A percentile compares a stretch with the other conserved stretches of the same genome.
These are phyloP conservation scores for Chalciporus sp. DNA, from an alignment of 1,284 basidiomycete species.

Conservation along the genomic window DNA sequence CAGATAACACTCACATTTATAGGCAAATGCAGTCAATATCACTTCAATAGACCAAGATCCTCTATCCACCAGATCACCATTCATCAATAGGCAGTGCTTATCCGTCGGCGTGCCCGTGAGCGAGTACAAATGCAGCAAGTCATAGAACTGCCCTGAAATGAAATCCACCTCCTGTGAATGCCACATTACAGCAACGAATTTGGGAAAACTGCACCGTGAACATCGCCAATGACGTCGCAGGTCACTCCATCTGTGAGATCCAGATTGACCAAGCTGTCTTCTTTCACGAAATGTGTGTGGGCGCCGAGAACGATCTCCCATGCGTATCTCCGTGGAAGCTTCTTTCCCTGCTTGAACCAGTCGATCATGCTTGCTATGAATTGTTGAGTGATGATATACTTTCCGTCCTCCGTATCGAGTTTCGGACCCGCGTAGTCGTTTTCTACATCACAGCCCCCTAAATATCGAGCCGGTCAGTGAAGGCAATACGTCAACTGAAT, in stretches of 20 bases:
- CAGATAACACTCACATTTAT: constrained; percentile 73
- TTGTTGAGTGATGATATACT: constrained; percentile 71
- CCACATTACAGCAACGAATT: neutral
- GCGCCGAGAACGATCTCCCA: constrained; percentile 97
- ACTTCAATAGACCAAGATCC: constrained; percentile 98
- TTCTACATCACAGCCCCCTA: constrained; percentile 77
- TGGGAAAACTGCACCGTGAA: constrained; percentile 62
- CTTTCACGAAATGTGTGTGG: constrained; percentile 73
- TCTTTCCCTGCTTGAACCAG: constrained; percentile 92
- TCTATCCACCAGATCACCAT: constrained; percentile 96
- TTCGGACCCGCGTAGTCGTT: constrained; percentile 69
- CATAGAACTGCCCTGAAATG: constrained; percentile 86
- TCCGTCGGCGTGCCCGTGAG: constrained; percentile 85
- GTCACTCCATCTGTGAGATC: constrained; percentile 78
- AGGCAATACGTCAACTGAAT: neutral
- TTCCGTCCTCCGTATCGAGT: constrained; percentile 59
- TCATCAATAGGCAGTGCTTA: constrained; percentile 87
- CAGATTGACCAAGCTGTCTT: constrained; percentile 84
- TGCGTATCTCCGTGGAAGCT: constrained; percentile 83
- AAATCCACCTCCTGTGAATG: constrained; percentile 2
- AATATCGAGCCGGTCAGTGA: constrained; percentile 4
- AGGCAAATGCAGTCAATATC: constrained; percentile 91
- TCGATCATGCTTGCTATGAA: constrained; percentile 89
- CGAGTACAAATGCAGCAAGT: constrained; percentile 85
- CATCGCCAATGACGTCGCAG: constrained; percentile 91